Conservation (phyloP, 139 green algal species). For the Helicosporidium sp. region DNA sequence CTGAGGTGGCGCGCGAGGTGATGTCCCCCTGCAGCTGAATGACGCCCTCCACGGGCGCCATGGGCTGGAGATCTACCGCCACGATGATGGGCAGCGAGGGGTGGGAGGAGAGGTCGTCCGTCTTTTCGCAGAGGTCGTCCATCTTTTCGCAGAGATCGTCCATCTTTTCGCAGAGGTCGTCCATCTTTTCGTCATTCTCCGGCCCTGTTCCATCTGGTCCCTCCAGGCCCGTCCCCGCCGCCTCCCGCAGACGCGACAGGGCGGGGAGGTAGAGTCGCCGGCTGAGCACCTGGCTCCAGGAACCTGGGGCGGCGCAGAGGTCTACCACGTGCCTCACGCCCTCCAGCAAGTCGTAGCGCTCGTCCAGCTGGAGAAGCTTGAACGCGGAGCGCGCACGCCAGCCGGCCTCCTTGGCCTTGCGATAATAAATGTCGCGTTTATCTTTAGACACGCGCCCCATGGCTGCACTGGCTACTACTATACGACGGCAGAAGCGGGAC, state of each 20-base stretch:
- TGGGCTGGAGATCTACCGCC: constrained; percentile 92
- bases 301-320: constrained; percentile 86
- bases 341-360: constrained; percentile 71
- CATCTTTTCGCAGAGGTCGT: no score
- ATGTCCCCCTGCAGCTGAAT: constrained; percentile 83
- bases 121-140: no score
- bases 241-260: no score
- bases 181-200: no score
- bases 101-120: no score
- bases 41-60: constrained; percentile 91
- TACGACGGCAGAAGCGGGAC: not conserved
- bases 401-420: constrained; percentile 93
- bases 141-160: no score
- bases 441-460: constrained; percentile 65
- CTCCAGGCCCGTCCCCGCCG: no score
- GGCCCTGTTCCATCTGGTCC: not conserved
- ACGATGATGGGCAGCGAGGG: constrained; percentile 66
- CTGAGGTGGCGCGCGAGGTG: constrained; percentile 42
- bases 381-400: constrained; percentile 86
- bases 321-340: constrained; percentile 83
- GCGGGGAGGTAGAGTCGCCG: constrained; percentile 71
- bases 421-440: constrained; percentile 87
- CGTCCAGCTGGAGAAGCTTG: constrained; percentile 96
- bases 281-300: constrained; percentile 71
- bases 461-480: not conserved